Percentiles rank a stretch among this genome's conserved stretches.
phyloP scores from a whole-genome alignment of 2,329 filamentous ascomycete species.

The Pestalotiopsis sp. region DNA sequence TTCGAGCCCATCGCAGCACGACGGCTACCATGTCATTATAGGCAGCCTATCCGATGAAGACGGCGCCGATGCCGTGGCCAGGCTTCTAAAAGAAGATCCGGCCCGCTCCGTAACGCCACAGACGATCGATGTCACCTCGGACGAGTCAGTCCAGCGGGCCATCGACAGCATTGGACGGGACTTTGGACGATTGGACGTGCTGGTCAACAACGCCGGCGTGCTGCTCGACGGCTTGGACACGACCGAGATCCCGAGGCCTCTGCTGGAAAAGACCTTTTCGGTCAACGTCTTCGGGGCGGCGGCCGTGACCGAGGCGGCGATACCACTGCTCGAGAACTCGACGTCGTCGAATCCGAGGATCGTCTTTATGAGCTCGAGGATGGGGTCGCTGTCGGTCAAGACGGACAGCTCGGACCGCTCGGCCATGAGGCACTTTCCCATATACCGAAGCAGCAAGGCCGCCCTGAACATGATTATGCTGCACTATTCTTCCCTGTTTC shows the following conservation, averaged over 20 bases:
- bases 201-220: constrained; percentile 39
- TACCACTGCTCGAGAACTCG: constrained; percentile 32
- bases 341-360: constrained; percentile 30
- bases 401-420: constrained; percentile 29
- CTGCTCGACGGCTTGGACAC: constrained; percentile 25
- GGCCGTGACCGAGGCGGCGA: constrained; percentile 27
- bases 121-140: constrained; percentile 20
- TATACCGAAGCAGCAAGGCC: constrained; percentile 43
- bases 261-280: constrained; percentile 39
- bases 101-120: constrained; percentile 7
- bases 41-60: not conserved
- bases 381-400: constrained; percentile 34
- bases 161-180: constrained; percentile 21
- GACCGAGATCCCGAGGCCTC: constrained; percentile 28
- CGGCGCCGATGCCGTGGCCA: not conserved
- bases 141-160: constrained; percentile 29
- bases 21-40: constrained; percentile 6
- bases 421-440: constrained; percentile 31
- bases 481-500: constrained; percentile 34
- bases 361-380: constrained; percentile 39
- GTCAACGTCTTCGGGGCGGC: constrained; percentile 39
- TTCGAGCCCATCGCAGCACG: not conserved
- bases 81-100: not conserved
- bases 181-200: constrained; percentile 34
- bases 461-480: constrained; percentile 43